Evolutionary conservation across 2,329 filamentous ascomycete species (phyloP).

Genomic region (Neurospora crassa): DNA sequence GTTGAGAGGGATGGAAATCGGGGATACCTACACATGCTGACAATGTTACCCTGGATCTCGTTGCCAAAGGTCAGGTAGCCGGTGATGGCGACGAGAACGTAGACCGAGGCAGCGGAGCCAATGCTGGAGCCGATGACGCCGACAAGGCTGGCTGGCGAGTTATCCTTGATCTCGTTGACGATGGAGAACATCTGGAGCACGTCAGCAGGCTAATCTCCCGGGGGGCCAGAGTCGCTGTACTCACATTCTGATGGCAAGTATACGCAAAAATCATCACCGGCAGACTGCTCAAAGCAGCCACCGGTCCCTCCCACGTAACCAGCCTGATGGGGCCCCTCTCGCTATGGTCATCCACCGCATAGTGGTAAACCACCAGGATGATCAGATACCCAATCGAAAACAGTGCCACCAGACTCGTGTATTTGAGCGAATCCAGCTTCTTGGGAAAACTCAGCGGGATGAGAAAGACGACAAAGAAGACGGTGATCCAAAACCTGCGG

Average conservation of each 20-base stretch:
- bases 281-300: slow-evolving; percentile 73
- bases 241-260: slow-evolving; percentile 93
- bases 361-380: slow-evolving; percentile 88
- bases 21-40: slow-evolving; percentile 67
- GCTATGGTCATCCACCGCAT: slow-evolving; percentile 65
- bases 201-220: slow-evolving; percentile 19
- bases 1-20: not conserved
- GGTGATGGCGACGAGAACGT: slow-evolving; percentile 85
- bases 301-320: slow-evolving; percentile 68
- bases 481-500: slow-evolving; percentile 94
- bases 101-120: slow-evolving; percentile 77
- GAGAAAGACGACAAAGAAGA: slow-evolving; percentile 94
- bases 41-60: slow-evolving; percentile 82
- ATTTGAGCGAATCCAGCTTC: slow-evolving; percentile 89
- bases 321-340: slow-evolving; percentile 65
- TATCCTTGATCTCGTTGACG: slow-evolving; percentile 84
- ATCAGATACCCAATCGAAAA: slow-evolving; percentile 92
- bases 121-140: slow-evolving; percentile 76
- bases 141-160: slow-evolving; percentile 66
- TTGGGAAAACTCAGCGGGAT: slow-evolving; percentile 91
- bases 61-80: slow-evolving; percentile 95
- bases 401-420: slow-evolving; percentile 85
- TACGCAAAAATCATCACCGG: slow-evolving; percentile 99
- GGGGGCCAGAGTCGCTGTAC: slow-evolving; percentile 17
- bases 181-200: slow-evolving; percentile 85